These are phyloP conservation scores for Saitozyma podzolica DNA, from an alignment of 768 basidiomycete species.

Conservation along the genomic window DNA sequence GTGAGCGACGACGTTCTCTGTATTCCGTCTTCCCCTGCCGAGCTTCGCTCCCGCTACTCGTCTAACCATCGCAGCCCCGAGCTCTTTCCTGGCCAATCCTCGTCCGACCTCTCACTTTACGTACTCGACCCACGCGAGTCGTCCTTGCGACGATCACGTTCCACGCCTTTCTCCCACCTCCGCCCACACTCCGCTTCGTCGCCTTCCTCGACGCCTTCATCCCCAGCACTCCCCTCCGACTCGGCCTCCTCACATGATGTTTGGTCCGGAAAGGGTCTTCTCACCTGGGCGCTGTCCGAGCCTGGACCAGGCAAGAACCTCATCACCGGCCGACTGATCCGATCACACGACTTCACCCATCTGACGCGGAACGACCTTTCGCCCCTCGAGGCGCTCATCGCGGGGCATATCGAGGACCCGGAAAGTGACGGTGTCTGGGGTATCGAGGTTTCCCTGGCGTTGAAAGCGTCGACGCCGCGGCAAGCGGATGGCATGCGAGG, in stretches of 20 bases:
- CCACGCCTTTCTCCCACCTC: constrained; percentile 24
- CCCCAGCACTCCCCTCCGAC: constrained; percentile 8
- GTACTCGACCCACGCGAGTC: constrained; percentile 47
- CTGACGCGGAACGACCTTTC: constrained; percentile 17
- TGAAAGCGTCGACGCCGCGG: constrained; percentile 13
- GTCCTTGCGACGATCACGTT: constrained; percentile 28
- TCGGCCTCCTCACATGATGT: constrained; percentile 22
- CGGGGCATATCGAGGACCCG: constrained; percentile 6
- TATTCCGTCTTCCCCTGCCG: neutral
- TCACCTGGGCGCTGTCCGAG: constrained; percentile 43
- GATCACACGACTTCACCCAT: constrained; percentile 23
- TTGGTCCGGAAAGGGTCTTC: constrained; percentile 44
- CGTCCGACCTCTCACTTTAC: constrained; percentile 41
- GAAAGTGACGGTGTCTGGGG: constrained; percentile 35
- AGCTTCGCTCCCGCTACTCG: neutral
- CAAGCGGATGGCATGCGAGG: no score
- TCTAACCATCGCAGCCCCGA: constrained; percentile 32
- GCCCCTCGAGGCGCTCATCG: constrained; percentile 36
- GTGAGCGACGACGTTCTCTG: constrained; percentile 17
- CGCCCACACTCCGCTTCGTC: constrained; percentile 22
- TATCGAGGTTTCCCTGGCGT: constrained; percentile 35
- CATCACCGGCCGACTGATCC: constrained; percentile 39
- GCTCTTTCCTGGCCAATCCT: constrained; percentile 24
- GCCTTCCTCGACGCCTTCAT: constrained; percentile 21
- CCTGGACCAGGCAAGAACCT: constrained; percentile 44